These are phyloP conservation scores for Aspergillus neotritici DNA, from an alignment of 2,329 filamentous ascomycete species.

Conservation along the genomic window DNA sequence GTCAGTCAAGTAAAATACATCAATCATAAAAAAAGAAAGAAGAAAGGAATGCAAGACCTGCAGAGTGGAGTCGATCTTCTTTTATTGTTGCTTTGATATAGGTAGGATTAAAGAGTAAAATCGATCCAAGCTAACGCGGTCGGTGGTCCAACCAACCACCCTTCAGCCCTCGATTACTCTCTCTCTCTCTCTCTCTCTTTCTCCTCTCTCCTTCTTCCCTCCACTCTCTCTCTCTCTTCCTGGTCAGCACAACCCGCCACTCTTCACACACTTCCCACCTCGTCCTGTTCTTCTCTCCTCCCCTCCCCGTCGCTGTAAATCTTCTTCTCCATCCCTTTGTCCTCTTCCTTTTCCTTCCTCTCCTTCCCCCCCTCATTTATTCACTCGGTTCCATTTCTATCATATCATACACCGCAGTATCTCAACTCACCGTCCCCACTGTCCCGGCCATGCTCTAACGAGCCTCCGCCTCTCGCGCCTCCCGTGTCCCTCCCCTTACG, in stretches of 20 bases:
- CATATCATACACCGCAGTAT: constrained; percentile 1
- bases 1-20: too few relatives aligned
- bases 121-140: too few relatives aligned
- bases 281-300: constrained; percentile 1
- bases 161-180: constrained; percentile 16
- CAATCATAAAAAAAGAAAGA: too few relatives aligned
- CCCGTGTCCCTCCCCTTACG: constrained; percentile 3
- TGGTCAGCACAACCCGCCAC: constrained; percentile 27
- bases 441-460: constrained; percentile 17
- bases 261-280: constrained; percentile 1
- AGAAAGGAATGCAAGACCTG: too few relatives aligned
- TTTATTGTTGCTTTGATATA: too few relatives aligned
- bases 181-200: constrained; percentile 16
- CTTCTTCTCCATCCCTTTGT: constrained; percentile 14
- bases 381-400: constrained; percentile 5
- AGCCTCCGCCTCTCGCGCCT: neutral
- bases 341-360: neutral
- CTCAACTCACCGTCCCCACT: neutral
- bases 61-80: too few relatives aligned
- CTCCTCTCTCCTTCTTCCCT: neutral
- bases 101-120: too few relatives aligned
- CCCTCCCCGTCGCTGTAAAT: constrained; percentile 15
- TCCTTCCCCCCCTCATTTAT: constrained; percentile 5
- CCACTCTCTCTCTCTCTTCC: constrained; percentile 16
- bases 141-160: constrained; percentile 15